Conservation (phyloP, 2,329 filamentous ascomycete genomes). For the Nothophoma quercina region DNA sequence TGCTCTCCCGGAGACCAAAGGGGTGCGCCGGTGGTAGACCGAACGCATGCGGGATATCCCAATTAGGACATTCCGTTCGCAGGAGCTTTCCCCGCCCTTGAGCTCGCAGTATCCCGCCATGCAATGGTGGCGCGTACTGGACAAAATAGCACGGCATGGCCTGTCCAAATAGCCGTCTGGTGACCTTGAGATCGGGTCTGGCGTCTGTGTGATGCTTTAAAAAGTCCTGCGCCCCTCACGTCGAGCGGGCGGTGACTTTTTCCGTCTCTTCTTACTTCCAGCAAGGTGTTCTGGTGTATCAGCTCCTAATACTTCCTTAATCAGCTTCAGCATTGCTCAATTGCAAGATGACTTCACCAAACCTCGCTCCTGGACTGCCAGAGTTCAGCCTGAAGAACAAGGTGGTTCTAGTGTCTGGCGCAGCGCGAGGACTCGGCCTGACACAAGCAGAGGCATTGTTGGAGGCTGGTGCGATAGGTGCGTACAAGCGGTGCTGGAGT, state of each 20-base stretch:
- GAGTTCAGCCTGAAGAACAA: conserved; percentile 80
- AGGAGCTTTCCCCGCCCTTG: conserved; percentile 16
- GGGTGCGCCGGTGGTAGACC: conserved; percentile 8
- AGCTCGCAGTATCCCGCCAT: conserved; percentile 9
- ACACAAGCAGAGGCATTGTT: conserved; percentile 75
- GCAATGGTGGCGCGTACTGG: conserved; percentile 8
- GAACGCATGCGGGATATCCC: conserved; percentile 9
- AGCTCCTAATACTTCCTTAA: not conserved
- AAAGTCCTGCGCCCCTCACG: conserved; percentile 1
- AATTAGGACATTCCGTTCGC: conserved; percentile 15
- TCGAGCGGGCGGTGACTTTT: not conserved
- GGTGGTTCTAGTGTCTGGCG: conserved; percentile 75
- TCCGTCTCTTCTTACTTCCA: not conserved
- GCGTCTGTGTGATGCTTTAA: not conserved
- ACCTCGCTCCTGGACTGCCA: conserved; percentile 56
- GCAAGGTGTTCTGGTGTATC: conserved; percentile 3
- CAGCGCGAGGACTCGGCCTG: conserved; percentile 75
- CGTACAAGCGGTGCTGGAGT: not conserved
- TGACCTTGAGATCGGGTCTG: conserved; percentile 8
- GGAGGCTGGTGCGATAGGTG: conserved; percentile 75
- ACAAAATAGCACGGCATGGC: conserved; percentile 2
- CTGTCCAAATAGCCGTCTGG: conserved; percentile 7
- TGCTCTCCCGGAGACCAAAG: conserved; percentile 4
- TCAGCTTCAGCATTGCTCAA: not conserved
- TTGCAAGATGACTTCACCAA: conserved; percentile 24